Base-by-base conservation (phyloP, 768 basidiomycete species). In the Vararia minispora region DNA sequence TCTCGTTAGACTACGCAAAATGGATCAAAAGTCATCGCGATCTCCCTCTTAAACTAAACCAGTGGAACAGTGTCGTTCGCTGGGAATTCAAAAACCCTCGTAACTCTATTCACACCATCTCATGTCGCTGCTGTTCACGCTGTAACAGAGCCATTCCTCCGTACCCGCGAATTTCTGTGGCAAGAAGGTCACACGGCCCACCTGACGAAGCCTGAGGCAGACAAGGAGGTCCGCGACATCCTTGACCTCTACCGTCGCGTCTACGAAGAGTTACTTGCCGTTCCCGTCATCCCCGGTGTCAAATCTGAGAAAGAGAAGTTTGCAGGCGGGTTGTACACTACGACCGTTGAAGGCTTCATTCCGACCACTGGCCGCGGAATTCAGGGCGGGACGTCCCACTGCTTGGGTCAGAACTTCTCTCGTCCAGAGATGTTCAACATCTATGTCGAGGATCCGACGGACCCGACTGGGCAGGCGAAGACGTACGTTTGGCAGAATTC, bases 1-100 rank as follows among this genome's bases (percentile, higher is more conserved):
- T n/a, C n/a, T n/a, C 13, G 22, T 8, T 16, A 90, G 89, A 98
- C 65, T 99, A 98, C 58, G 80, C 94, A 42, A 98, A 97, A 64
- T 99, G 95, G 95, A 88, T 99, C 58, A 85, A 91, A 56, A 86
- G 82, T 44, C 84, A 99, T 61, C 87, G 95, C 42, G 95, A 99
- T 57, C 78, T 99, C 33, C 95, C 95, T 2, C 65, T 99, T 51
- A 95, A 94, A 60, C 72, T 98, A 33, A 99, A 98, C 63, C 85
- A 97, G 59, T 99, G 95, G 95, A 99, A 99, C 65, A 90, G 80
- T 48, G 91, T 99, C 50, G 95, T 99, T 23, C 82, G 95, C 41
- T 99, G 95, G 95, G 94, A 99, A 60, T 99, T 99, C 72, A 99
- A 99, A 65, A 92, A 92, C 59, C 94, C 94, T 41, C 92, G 84